phyloP scores from a whole-genome alignment of 371 early-diverging fungal species.

The Apophysomyces trapeziformis region DNA sequence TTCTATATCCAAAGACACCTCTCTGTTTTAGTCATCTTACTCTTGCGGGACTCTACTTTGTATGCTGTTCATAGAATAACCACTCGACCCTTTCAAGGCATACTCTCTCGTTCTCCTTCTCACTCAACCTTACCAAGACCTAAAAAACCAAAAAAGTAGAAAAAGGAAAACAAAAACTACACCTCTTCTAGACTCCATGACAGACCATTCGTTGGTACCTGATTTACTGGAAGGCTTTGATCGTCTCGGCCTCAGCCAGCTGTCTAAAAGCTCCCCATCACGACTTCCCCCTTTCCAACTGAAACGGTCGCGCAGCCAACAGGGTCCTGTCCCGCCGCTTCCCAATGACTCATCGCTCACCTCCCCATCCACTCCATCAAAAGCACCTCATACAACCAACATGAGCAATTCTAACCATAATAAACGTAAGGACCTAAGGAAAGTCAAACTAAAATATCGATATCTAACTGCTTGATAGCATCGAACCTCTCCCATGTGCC shows the following conservation, averaged over 20 bases:
- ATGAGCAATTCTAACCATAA: conserved; percentile 14
- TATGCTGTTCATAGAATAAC: conserved; percentile 7
- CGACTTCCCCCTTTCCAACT: conserved; percentile 25
- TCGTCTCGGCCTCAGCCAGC: conserved; percentile 21
- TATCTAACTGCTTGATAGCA: conserved; percentile 18
- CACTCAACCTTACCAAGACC: neutral
- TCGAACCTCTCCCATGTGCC: conserved; percentile 70
- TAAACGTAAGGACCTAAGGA: conserved; percentile 15
- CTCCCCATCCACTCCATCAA: conserved; percentile 10
- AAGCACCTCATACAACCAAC: conserved; percentile 12
- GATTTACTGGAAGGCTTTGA: conserved; percentile 24
- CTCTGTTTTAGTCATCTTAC: conserved; percentile 1
- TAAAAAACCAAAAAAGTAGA: neutral
- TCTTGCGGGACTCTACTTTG: neutral
- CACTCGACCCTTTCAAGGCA: conserved; percentile 4
- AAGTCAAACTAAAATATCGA: conserved; percentile 1
- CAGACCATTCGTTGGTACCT: conserved; percentile 24
- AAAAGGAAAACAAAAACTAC: no score
- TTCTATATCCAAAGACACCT: neutral
- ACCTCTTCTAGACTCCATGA: conserved; percentile 15
- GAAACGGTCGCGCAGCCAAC: conserved; percentile 26
- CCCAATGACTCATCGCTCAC: conserved; percentile 3
- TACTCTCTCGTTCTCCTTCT: neutral
- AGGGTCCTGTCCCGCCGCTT: conserved; percentile 16
- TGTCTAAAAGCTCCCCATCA: conserved; percentile 27